Conservation (phyloP, 495 filamentous ascomycete species). For the Trichoderma reesei region DNA sequence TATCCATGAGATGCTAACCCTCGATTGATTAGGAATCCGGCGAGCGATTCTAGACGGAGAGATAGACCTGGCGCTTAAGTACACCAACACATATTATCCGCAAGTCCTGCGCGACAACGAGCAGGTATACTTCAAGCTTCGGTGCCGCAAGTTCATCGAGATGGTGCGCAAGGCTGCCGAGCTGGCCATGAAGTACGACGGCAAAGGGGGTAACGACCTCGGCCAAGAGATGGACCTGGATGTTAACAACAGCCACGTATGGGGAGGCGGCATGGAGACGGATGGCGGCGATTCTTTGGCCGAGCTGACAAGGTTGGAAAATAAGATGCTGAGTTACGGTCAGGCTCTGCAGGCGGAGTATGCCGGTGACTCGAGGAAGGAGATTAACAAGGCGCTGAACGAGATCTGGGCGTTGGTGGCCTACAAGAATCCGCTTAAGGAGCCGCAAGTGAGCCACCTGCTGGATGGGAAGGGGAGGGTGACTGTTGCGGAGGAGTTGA, state of each 20-base stretch:
- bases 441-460: conserved; percentile 67
- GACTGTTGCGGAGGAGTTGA: conserved; percentile 85
- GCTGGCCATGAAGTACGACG: conserved; percentile 33
- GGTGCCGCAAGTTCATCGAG: conserved; percentile 88
- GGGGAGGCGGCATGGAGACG: conserved; percentile 41
- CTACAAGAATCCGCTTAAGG: conserved; percentile 68
- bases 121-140: conserved; percentile 81
- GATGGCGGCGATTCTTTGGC: conserved; percentile 35
- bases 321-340: conserved; percentile 71
- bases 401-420: conserved; percentile 87
- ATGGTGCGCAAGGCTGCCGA: conserved; percentile 83
- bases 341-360: conserved; percentile 71
- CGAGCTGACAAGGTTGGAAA: conserved; percentile 44
- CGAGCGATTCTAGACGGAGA: conserved; percentile 86
- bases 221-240: conserved; percentile 65
- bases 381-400: conserved; percentile 62
- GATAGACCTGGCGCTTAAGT: conserved; percentile 79
- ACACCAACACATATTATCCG: conserved; percentile 70
- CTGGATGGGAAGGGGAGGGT: conserved; percentile 67
- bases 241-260: conserved; percentile 21
- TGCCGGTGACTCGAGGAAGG: conserved; percentile 51
- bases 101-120: conserved; percentile 74
- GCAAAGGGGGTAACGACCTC: conserved; percentile 20
- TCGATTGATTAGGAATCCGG: conserved; percentile 61
- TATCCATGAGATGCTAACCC: conserved; percentile 14